Percentiles rank a stretch among this genome's conserved stretches.
Evolutionary conservation across 2,329 filamentous ascomycete species (phyloP).

Genomic region (Aspergillus melleus): DNA sequence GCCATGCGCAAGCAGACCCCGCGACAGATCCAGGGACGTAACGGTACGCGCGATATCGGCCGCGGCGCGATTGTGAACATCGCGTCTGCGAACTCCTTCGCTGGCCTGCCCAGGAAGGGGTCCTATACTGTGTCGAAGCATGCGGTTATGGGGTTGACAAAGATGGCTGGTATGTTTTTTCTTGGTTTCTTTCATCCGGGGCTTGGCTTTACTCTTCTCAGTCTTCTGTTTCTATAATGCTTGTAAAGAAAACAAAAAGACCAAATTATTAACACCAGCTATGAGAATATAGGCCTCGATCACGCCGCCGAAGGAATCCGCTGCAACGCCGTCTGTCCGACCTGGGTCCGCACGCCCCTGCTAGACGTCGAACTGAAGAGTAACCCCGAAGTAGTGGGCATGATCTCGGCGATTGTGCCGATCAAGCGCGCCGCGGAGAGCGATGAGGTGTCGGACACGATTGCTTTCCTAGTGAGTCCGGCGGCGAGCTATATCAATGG

Average conservation of each 20-base stretch:
- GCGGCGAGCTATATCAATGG: slow-evolving; percentile 7
- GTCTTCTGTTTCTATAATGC: no score
- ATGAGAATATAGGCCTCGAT: neutral
- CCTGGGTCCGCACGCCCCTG: neutral
- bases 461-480: slow-evolving; percentile 4
- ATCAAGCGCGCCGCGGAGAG: neutral
- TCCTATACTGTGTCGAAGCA: slow-evolving; percentile 7
- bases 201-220: no score
- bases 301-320: neutral
- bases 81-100: slow-evolving; percentile 1
- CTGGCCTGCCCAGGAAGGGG: neutral
- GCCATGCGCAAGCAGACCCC: slow-evolving; percentile 4
- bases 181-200: no score
- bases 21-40: neutral
- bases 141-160: slow-evolving; percentile 2
- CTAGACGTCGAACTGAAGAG: neutral
- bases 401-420: neutral
- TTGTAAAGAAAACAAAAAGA: no score
- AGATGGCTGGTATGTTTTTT: slow-evolving; percentile 1
- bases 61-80: slow-evolving; percentile 4
- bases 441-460: slow-evolving; percentile 3
- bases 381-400: neutral
- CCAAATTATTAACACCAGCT: neutral
- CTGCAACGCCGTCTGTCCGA: neutral
- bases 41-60: neutral